Conservation (phyloP, 495 filamentous ascomycete species). For the Emericellopsis terricola region DNA sequence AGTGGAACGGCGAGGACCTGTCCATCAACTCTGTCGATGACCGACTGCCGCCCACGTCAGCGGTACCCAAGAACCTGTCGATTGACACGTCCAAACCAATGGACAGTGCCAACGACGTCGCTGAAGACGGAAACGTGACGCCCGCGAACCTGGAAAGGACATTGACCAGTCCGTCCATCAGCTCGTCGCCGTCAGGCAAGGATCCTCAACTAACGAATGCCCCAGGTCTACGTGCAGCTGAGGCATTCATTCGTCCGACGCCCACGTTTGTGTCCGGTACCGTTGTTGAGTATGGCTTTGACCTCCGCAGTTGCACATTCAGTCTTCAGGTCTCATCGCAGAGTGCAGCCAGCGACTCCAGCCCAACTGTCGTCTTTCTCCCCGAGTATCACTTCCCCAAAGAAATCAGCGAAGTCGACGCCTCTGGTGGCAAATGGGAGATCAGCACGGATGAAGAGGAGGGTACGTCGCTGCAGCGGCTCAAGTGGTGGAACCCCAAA, state of each 20-base stretch:
- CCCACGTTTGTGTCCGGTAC: constrained; percentile 58
- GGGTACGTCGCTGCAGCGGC: constrained; percentile 45
- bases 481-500: constrained; percentile 81
- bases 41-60: constrained; percentile 39
- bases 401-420: constrained; percentile 43
- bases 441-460: constrained; percentile 54
- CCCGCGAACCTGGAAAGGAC: constrained; percentile 57
- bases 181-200: constrained; percentile 31
- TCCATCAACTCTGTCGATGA: constrained; percentile 81
- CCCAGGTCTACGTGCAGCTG: constrained; percentile 71
- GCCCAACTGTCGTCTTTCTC: constrained; percentile 70
- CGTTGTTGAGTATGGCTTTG: constrained; percentile 54
- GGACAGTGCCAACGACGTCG: constrained; percentile 18
- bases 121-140: constrained; percentile 37
- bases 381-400: constrained; percentile 90
- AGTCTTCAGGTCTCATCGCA: constrained; percentile 42
- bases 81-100: constrained; percentile 11
- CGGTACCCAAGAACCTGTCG: constrained; percentile 19
- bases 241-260: constrained; percentile 77
- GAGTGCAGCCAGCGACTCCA: constrained; percentile 30
- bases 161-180: constrained; percentile 53
- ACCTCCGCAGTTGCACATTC: constrained; percentile 59
- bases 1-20: constrained; percentile 95
- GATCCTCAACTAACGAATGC: constrained; percentile 33
- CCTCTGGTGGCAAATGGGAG: constrained; percentile 78